Base-by-base conservation (phyloP, 148 eudicot species). In the Camellia japonica region DNA sequence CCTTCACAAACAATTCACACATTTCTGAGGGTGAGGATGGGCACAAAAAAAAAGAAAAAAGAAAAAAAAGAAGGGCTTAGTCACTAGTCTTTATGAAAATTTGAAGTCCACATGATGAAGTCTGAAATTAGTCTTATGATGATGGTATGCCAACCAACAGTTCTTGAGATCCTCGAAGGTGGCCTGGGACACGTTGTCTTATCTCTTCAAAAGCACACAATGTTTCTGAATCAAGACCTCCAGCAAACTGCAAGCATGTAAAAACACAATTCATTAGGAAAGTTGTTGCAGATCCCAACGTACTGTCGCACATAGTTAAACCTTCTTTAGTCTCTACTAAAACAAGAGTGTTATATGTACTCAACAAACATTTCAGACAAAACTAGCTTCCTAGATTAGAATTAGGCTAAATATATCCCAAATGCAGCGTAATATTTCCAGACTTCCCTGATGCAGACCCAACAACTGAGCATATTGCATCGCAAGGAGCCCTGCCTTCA, bases 211-310 rank as follows among this genome's bases (percentile, higher is more conserved):
- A 82, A 30, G 82, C 85, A 58, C 74, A 65, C 73, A 82, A 43
- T 38, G 85, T 82, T 78, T 82, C 79, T 46, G 85, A 82, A 78
- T 82, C 85, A 3, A 82, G 73, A 55, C 78, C 85, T 43, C 85
- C 85, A 20, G 81, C 71, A 72, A 82, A 78, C 85, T 82, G 77
- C 85, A 72, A 10, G 13, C 51, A 66, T 41, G 47, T 54, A 38
- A 6, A 23, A 51, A 49, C 61, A 65, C 1, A 30, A 38, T 9
- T 16, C 16, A 65, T 67, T 63, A 64, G 51, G 20, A 20, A 20
- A 51, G 12, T 46, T 19, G 14, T 1, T 54, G 49, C 62, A 13
- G 0, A 11, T 75, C 41, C 12, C 51, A n/a, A 43, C 19, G 54
- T 23, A 59, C 8, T 60, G 23, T 38, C 1, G 64, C 23, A 75